Base-by-base conservation (phyloP, 176 grass and related monocot species). In the Rhynchospora breviuscula region DNA sequence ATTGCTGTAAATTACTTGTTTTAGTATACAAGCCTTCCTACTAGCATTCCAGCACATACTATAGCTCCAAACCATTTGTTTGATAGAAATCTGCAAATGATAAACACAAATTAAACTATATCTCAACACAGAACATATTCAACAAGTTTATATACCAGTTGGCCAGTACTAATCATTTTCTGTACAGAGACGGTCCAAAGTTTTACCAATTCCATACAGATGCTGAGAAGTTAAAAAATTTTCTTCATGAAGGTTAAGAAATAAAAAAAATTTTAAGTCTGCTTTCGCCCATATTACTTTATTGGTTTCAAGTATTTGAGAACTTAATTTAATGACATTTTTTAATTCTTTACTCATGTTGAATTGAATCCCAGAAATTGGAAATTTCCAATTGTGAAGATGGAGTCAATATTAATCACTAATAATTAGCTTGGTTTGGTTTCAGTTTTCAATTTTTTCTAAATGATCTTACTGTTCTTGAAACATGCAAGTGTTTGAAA, bases 51-150 rank as follows among this genome's bases (percentile, higher is more conserved):
- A 31, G 45, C 70, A 49, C 85, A 88, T n/a, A 85, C 31, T 2
- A 88, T 26, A 35, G 82, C 82, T 65, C 87, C 87, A 67, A 88
- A 81, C 87, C 87, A 88, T 68, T 88, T 79, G 82, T 88, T 88
- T 5, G 87, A 85, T 56, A 88, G 73, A 65, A 88, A 88, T 45
- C 87, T 88, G 33, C 15, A 22, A 18, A 78, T 52, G 45, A 17
- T 7, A 15, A 76, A 44, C 5, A 44, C 18, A 76, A 76, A 44
- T 22, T 51, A 17, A 17, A 76, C 1, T 15, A 1, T 76, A 44
- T 2, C 29, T 44, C n/a, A 53, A 43, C 6, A 79, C 7, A 79
- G 7, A 26, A 53, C 53, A 5, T 49, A 8, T 8, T 22, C 14
- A 53, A 79, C 11, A 17, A 58, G 6, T 14, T 14, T 19, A 19